phyloP scores from a whole-genome alignment of 768 basidiomycete species.

The Hemileccinum impolitum region DNA sequence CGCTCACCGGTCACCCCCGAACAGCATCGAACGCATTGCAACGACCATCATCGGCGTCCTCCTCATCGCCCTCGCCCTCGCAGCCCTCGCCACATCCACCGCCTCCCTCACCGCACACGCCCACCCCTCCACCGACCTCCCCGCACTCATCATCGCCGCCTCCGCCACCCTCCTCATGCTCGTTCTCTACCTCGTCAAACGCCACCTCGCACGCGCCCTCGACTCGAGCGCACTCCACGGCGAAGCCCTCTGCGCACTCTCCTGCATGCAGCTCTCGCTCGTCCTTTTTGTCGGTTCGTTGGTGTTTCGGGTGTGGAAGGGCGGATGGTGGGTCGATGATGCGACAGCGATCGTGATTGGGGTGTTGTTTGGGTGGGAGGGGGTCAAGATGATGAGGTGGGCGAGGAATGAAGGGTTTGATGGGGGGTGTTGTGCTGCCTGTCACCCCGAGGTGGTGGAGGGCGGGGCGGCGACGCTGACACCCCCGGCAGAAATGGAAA shows the following conservation, averaged over 20 bases:
- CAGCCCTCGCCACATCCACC: constrained; percentile 36
- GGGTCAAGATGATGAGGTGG: constrained; percentile 42
- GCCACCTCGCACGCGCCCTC: constrained; percentile 42
- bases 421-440: constrained; percentile 35
- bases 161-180: constrained; percentile 39
- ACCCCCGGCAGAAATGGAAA: neutral
- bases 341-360: constrained; percentile 41
- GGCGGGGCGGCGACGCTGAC: neutral
- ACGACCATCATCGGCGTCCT: constrained; percentile 37
- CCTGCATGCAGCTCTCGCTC: constrained; percentile 41
- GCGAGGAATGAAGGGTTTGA: constrained; percentile 31
- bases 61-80: constrained; percentile 36
- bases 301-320: constrained; percentile 37
- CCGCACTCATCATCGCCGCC: constrained; percentile 43
- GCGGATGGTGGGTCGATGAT: constrained; percentile 49
- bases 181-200: constrained; percentile 43
- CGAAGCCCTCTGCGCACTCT: constrained; percentile 43
- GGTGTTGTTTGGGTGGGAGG: constrained; percentile 43
- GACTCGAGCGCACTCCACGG: constrained; percentile 43
- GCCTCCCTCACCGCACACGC: constrained; percentile 34
- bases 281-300: constrained; percentile 42
- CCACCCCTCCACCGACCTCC: constrained; percentile 36
- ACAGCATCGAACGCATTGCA: constrained; percentile 38
- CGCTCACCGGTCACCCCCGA: neutral
- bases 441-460: neutral